Base-by-base conservation (phyloP, 73 alveolate species). In the Effrenium voratum region DNA sequence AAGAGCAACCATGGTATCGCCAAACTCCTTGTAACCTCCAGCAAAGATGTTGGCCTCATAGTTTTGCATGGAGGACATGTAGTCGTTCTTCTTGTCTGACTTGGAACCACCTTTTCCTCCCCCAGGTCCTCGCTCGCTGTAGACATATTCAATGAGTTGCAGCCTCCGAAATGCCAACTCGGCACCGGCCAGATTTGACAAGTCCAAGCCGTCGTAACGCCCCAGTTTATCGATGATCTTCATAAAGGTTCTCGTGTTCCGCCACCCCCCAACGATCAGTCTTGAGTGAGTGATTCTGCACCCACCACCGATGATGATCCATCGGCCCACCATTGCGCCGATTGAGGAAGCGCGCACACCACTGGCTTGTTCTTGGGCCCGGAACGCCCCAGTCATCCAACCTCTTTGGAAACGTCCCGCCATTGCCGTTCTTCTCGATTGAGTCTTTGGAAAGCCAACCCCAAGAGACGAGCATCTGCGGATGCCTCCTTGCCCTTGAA, bases 281-380 rank as follows among this genome's bases (percentile, higher is more conserved):
- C 66, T 41, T 44, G 63, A 77, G 26, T 24, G 26, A 3, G 41
- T 44, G 60, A 16, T 41, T 77, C 38, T 41, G 34, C 4, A 22
- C 3, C 88, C 88, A 77, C 57, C 63, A 43, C 3, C 63, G 66
- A 16, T 77, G 88, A n/a, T 77, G 88, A 28, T 77, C 63, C 13
- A 55, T 13, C 0, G 88, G 88, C 0, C 88, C 88, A 1, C 88
- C 88, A 77, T 46, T 46, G 16, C 88, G 88, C 22, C 88, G 66
- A 43, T 77, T 77, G 38, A 77, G 36, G 41, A 77, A 77, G 41
- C 63, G 1, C 45, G n/a, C 28, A 13, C 88, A 44, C 88, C 88
- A 77, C 16, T 19, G 63, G 1, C 41, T 32, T 1, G 88, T 77
- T 2, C 88, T 1, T 0, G 88, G 88, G 6, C 88, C 88, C 1